Base-by-base conservation (phyloP, 1,284 basidiomycete species). In the Volvariella surrecta region DNA sequence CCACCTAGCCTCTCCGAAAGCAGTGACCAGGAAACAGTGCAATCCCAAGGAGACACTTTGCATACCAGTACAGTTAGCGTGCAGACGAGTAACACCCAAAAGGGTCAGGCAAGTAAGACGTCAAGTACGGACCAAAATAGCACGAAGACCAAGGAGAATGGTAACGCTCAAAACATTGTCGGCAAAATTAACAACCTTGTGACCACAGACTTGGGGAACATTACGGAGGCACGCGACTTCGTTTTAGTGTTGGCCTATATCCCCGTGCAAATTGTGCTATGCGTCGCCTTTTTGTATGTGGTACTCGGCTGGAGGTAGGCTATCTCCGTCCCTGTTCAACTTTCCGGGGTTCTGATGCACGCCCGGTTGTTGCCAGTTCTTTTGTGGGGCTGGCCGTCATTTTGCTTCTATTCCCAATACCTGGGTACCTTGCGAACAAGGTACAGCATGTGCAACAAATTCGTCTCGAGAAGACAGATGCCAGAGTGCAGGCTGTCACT, bases 121-220 rank as follows among this genome's bases (percentile, higher is more conserved):
- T 6, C 8, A 6, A 6, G 18, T 8, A n/a, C 7, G 18, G 15
- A 35, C 7, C n/a, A 15, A 15, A 15, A 15, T 6, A 8, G 6
- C 13, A 19, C 8, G 8, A 35, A 35, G 15, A n/a, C n/a, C 13
- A 35, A 35, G 18, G 8, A 16, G 15, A n/a, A 15, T 15, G 6
- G 6, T 7, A n/a, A 19, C 18, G 34, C 6, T 38, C 24, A 47
- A 44, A 70, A 72, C 41, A 53, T 77, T 18, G 64, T 69, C 9
- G 79, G 77, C 1, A 73, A 68, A 47, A 74, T 81, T 51, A 80
- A 79, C 50, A 79, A 78, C 21, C 55, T 71, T 11, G 56, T 68
- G 13, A 67, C 68, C 11, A 66, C 64, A 2, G 71, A 76, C 50
- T 43, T 74, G 40, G 52, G 50, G 15, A 70, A 67, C 46, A 61